A percentile compares a stretch with the other conserved stretches of the same genome.
These are phyloP conservation scores for Camellia sinensis DNA, from an alignment of 148 eudicot species.

Conservation along the genomic window DNA sequence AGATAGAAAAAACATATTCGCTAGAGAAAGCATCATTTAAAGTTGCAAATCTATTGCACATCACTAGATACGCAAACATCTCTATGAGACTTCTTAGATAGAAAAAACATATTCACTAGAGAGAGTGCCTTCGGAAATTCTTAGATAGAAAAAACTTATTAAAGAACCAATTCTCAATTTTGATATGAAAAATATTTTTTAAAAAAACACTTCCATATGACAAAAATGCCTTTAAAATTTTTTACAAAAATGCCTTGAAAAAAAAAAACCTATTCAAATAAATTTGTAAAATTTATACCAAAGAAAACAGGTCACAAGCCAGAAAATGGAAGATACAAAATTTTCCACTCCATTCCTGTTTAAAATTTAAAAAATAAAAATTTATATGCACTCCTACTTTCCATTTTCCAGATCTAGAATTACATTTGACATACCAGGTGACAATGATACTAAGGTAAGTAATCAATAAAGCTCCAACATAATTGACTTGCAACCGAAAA, in stretches of 20 bases:
- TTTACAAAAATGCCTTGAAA: neutral
- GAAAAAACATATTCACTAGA: neutral
- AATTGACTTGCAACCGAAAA: neutral
- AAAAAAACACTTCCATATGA: neutral
- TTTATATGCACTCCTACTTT: neutral
- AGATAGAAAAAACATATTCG: neutral
- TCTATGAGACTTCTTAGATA: neutral
- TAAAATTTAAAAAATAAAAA: neutral
- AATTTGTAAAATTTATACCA: neutral
- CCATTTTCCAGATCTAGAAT: neutral
- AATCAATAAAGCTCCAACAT: neutral
- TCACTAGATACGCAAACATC: neutral
- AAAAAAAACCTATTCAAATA: neutral
- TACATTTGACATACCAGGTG: neutral
- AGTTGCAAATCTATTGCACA: neutral
- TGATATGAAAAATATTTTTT: too few species aligned
- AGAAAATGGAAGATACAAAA: neutral
- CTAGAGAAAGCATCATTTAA: neutral
- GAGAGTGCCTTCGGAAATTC: neutral
- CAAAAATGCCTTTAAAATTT: too few species aligned
- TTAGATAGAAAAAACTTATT: too few species aligned
- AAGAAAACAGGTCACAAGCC: constrained; percentile 1
- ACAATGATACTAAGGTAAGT: neutral
- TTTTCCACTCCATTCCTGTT: neutral
- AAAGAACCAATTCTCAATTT: too few species aligned